Evolutionary conservation across 441 rosid species (phyloP), one percentile per base, ranked within the genome.

Genomic region (Theobroma grandiflorum): DNA sequence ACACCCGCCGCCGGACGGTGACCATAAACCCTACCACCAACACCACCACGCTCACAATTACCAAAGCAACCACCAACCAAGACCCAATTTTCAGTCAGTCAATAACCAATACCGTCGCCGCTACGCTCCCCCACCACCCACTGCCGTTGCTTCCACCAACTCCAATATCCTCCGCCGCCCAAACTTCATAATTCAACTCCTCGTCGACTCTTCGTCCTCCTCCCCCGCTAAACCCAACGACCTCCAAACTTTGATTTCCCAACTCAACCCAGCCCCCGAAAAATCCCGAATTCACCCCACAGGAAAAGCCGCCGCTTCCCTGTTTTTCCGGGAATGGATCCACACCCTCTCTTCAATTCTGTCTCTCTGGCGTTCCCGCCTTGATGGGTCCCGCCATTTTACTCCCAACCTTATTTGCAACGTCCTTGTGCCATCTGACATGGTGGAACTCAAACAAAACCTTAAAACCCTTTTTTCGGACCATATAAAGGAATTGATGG

Each of bases 341-440:
- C 87, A 87, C 49, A 87, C 95, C 59, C 91, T 84, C 31, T 81
- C 88, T 15, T 86, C 91, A 15, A 71, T 86, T 15, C 82, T 86
- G 10, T 53, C 79, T 42, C 74, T 90, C 1, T 93, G 97, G 97
- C 80, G 82, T 14, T 72, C 78, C 69, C 91, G 91, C 4, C 88
- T 93, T 52, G 74, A 75, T 42, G 90, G 91, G 78, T 78, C 40
- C 8, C 89, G 85, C 79, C 37, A 35, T 53, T 80, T 82, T 2
- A 66, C 81, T 18, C 88, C 91, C 3, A 79, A 71, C 69, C 80
- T 93, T 5, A 65, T 83, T 52, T 69, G 91, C 6, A 78, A 75
- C 67, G 77, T 86, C n/a, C 22, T 78, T 2, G 83, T 85, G 11
- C 89, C 89, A 0, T 90, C 93, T 0, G 96, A 89, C 59, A 42